Evolutionary conservation across 2,329 filamentous ascomycete species (phyloP).

Genomic region (Beauveria asiatica): DNA sequence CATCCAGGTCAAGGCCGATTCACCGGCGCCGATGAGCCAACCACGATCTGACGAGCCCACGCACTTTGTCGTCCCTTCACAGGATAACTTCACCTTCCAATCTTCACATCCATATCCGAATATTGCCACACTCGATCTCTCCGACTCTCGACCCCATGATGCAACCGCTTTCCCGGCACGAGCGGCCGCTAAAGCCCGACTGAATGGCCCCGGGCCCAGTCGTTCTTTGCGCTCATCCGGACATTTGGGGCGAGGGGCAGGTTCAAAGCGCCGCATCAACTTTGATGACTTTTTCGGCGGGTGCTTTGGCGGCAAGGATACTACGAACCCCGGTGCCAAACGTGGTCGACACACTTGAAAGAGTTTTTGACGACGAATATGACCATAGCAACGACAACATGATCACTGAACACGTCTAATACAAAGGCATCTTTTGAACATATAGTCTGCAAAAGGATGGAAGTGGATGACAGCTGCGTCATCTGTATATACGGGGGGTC

Average conservation of each 20-base stretch:
- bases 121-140: conserved; percentile 52
- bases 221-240: conserved; percentile 22
- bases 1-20: conserved; percentile 16
- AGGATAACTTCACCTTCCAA: conserved; percentile 62
- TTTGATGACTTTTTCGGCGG: conserved; percentile 69
- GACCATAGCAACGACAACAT: conserved; percentile 10
- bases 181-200: conserved; percentile 22
- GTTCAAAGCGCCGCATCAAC: conserved; percentile 65
- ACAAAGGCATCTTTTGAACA: neutral
- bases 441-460: neutral
- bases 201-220: conserved; percentile 17
- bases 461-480: neutral
- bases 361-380: neutral
- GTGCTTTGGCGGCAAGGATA: conserved; percentile 55
- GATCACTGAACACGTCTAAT: conserved; percentile 7
- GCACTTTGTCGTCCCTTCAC: conserved; percentile 43
- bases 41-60: conserved; percentile 22
- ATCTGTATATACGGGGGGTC: neutral
- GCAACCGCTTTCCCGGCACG: conserved; percentile 20
- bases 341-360: conserved; percentile 37
- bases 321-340: conserved; percentile 41
- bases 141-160: conserved; percentile 40
- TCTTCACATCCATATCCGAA: conserved; percentile 53
- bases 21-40: conserved; percentile 19
- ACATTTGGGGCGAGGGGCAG: conserved; percentile 54